These are phyloP conservation scores for Dictyostelium capitatum DNA, from an alignment of 78 protist species.

Conservation along the genomic window DNA sequence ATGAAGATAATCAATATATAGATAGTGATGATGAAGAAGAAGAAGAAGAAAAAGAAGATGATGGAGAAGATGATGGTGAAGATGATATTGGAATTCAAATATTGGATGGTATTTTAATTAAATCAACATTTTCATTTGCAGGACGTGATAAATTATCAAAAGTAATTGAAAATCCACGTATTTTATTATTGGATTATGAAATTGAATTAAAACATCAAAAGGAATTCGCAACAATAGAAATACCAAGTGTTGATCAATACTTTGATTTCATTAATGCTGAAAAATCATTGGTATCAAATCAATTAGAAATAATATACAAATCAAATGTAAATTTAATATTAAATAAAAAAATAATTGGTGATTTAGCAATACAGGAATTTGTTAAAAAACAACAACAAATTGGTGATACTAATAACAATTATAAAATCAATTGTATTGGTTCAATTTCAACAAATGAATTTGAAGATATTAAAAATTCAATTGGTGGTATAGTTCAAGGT, in stretches of 20 bases:
- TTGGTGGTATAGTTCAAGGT: constrained; percentile 36
- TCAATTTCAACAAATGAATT: not conserved
- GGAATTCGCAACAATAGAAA: constrained; percentile 32
- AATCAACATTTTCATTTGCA: constrained; percentile 45
- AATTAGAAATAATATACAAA: not conserved
- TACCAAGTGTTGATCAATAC: not conserved
- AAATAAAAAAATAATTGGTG: constrained; percentile 37
- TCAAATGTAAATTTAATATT: not conserved
- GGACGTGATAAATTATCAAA: constrained; percentile 16
- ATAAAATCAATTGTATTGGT: constrained; percentile 25
- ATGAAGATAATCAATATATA: not conserved
- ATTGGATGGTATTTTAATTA: constrained; percentile 37
- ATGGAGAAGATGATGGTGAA: not conserved
- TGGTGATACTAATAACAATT: no score
- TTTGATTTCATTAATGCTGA: constrained; percentile 10
- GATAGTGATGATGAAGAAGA: not conserved
- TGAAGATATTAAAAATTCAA: not conserved
- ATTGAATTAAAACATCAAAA: constrained; percentile 54
- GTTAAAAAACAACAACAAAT: not conserved
- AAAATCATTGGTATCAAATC: not conserved
- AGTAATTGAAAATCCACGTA: constrained; percentile 25
- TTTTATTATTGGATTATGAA: constrained; percentile 33
- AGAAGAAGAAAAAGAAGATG: not conserved
- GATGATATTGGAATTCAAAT: not conserved
- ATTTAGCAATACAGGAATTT: constrained; percentile 48